Evolutionary conservation across 2,329 filamentous ascomycete genomes (phyloP).

Genomic region (Xylogone sp.): DNA sequence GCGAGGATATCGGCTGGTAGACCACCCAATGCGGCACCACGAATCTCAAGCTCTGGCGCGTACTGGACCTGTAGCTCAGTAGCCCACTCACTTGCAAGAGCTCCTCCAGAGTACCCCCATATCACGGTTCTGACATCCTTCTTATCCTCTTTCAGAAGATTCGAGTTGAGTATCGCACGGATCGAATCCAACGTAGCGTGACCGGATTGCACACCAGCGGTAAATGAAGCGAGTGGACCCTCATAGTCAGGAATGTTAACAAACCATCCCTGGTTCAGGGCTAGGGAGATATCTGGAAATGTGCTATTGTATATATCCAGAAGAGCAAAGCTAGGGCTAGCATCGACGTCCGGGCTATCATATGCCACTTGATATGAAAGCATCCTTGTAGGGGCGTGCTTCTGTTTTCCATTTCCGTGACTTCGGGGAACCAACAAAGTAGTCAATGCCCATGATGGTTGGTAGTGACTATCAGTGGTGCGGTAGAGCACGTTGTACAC

Average conservation of each 20-base stretch:
- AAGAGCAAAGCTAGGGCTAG: conserved; percentile 36
- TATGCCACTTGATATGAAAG: conserved; percentile 40
- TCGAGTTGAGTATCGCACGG: conserved; percentile 11
- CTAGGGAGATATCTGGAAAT: conserved; percentile 2
- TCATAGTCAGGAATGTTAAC: conserved; percentile 20
- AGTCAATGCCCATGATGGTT: conserved; percentile 33
- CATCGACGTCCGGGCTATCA: conserved; percentile 35
- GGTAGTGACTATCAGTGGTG: conserved; percentile 32
- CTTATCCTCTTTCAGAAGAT: conserved; percentile 2
- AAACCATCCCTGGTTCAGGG: conserved; percentile 11
- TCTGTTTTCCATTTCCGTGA: too few relatives aligned
- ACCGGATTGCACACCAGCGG: conserved; percentile 10
- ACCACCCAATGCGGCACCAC: conserved; percentile 46
- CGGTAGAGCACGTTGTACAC: conserved; percentile 36
- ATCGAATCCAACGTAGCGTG: conserved; percentile 16
- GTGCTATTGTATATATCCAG: conserved; percentile 27
- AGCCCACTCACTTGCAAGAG: conserved; percentile 48
- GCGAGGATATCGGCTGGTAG: conserved; percentile 34
- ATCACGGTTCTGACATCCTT: conserved; percentile 18
- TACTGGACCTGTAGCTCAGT: conserved; percentile 48
- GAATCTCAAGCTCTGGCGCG: conserved; percentile 47
- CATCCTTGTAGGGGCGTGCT: too few relatives aligned
- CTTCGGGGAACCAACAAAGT: conserved; percentile 38
- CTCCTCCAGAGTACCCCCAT: conserved; percentile 56
- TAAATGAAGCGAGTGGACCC: conserved; percentile 11